A percentile compares a stretch with the other conserved stretches of the same genome.
Evolutionary conservation across 306 rosid species (phyloP).

Genomic region (Cicer judaicum): DNA sequence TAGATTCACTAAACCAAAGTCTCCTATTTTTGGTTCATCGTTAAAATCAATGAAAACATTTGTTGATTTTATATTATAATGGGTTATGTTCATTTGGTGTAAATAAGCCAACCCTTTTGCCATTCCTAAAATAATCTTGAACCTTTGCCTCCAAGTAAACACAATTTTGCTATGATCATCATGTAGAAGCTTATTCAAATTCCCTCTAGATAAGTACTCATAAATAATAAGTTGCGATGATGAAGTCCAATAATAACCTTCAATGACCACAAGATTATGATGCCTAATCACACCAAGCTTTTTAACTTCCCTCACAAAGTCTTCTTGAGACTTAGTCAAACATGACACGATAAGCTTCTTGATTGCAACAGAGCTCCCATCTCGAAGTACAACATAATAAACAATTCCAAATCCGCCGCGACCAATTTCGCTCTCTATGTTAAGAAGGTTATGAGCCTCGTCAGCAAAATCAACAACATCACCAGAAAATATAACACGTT

Average conservation of each 20-base stretch:
- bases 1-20: conserved; percentile 80
- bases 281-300: conserved; percentile 74
- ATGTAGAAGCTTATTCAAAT: conserved; percentile 79
- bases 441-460: conserved; percentile 74
- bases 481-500: conserved; percentile 90
- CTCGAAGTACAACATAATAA: conserved; percentile 67
- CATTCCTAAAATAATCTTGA: conserved; percentile 82
- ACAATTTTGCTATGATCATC: conserved; percentile 49
- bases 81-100: conserved; percentile 73
- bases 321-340: conserved; percentile 73
- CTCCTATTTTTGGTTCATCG: conserved; percentile 77
- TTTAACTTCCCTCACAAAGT: conserved; percentile 78
- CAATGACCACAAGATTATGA: conserved; percentile 79
- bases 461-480: conserved; percentile 73
- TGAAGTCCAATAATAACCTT: conserved; percentile 89
- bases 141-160: conserved; percentile 85
- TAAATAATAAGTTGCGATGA: conserved; percentile 83
- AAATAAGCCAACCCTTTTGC: conserved; percentile 90
- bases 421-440: conserved; percentile 84
- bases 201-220: conserved; percentile 74
- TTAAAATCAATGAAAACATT: conserved; percentile 75
- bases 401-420: conserved; percentile 97
- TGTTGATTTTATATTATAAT: conserved; percentile 83
- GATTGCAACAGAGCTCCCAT: conserved; percentile 79
- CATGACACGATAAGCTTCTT: conserved; percentile 79